Evolutionary conservation across 2,329 filamentous ascomycete genomes (phyloP).

Genomic region (Drechslerella dactyloides): DNA sequence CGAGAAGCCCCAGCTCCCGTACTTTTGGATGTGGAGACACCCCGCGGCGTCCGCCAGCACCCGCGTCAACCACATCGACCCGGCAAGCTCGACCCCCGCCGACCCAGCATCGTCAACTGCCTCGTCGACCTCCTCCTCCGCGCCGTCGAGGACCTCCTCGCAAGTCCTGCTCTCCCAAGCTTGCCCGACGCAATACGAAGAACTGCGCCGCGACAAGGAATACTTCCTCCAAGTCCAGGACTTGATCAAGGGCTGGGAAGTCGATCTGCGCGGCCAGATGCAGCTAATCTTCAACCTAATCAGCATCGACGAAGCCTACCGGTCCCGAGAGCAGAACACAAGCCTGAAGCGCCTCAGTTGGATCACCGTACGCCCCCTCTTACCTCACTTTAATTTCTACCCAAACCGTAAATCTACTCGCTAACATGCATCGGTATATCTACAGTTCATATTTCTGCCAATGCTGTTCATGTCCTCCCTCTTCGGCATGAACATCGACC

Average conservation of each 20-base stretch:
- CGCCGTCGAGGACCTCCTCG: neutral
- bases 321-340: slow-evolving; percentile 51
- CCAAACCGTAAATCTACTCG: neutral
- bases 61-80: neutral
- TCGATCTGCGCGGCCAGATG: slow-evolving; percentile 42
- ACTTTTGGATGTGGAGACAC: slow-evolving; percentile 43
- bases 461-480: slow-evolving; percentile 51
- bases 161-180: slow-evolving; percentile 18
- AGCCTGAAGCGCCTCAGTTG: slow-evolving; percentile 52
- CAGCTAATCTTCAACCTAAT: slow-evolving; percentile 52
- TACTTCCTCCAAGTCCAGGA: slow-evolving; percentile 38
- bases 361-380: slow-evolving; percentile 49
- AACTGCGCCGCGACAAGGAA: slow-evolving; percentile 31
- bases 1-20: slow-evolving; percentile 28
- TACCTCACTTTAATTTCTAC: neutral
- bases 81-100: neutral
- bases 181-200: slow-evolving; percentile 27
- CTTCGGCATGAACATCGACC: slow-evolving; percentile 53
- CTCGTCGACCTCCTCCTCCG: neutral
- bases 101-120: neutral
- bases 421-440: neutral
- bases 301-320: slow-evolving; percentile 52
- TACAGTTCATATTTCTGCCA: slow-evolving; percentile 52
- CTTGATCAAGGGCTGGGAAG: slow-evolving; percentile 30
- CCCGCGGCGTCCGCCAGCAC: neutral